A percentile compares a stretch with the other conserved stretches of the same genome.
These are phyloP conservation scores for Penicillium tannophilum DNA, from an alignment of 495 filamentous ascomycete species.

Conservation along the genomic window DNA sequence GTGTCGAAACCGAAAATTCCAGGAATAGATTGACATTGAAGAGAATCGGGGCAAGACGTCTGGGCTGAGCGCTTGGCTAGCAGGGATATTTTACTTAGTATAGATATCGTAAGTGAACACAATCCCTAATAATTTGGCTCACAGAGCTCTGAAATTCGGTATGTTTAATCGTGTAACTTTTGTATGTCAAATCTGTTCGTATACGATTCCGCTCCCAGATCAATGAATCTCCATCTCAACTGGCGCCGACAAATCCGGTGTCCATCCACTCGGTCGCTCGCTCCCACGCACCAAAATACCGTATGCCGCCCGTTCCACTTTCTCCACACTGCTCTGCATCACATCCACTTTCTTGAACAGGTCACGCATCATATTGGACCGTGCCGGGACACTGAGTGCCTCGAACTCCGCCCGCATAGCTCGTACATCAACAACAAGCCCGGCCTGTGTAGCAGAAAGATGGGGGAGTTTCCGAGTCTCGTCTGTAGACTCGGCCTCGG, in stretches of 20 bases:
- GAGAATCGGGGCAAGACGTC: too few relatives aligned
- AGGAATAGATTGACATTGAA: too few relatives aligned
- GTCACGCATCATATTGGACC: conserved; percentile 56
- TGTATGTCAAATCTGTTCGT: neutral
- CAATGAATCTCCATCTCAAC: conserved; percentile 49
- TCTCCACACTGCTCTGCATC: conserved; percentile 85
- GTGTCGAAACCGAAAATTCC: too few relatives aligned
- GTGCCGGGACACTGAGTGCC: conserved; percentile 56
- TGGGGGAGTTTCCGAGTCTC: conserved; percentile 2
- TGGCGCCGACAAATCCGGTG: conserved; percentile 69
- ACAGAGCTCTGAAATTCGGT: neutral
- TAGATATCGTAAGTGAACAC: too few relatives aligned
- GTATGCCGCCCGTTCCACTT: conserved; percentile 90
- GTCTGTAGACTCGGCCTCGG: conserved; percentile 23
- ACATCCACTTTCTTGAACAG: conserved; percentile 70
- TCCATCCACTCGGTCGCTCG: conserved; percentile 90
- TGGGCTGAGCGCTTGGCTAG: too few relatives aligned
- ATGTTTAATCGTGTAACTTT: neutral
- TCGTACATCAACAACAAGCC: conserved; percentile 73
- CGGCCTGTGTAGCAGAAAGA: conserved; percentile 32
- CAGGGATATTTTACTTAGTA: too few relatives aligned
- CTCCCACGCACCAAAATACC: conserved; percentile 81
- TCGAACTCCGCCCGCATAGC: conserved; percentile 74
- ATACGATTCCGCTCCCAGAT: neutral
- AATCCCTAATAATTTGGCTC: neutral